Evolutionary conservation across 2,329 filamentous ascomycete genomes (phyloP).

Genomic region (Trichoderma guizhouense): DNA sequence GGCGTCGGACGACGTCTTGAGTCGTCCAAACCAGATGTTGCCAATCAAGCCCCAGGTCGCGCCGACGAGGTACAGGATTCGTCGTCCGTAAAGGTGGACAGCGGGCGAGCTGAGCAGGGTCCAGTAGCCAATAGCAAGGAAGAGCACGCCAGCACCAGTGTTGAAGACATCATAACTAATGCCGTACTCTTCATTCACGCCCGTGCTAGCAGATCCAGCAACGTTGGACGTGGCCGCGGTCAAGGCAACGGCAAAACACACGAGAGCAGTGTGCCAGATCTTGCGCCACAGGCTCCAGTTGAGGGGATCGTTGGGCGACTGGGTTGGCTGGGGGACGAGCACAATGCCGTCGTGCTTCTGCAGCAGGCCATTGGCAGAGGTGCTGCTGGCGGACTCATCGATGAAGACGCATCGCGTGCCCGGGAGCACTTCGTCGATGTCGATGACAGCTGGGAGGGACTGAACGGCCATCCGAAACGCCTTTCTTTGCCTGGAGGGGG

Average conservation of each 20-base stretch:
- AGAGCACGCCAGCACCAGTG: constrained; percentile 54
- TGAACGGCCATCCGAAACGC: constrained; percentile 17
- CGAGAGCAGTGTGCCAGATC: constrained; percentile 48
- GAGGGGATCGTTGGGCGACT: constrained; percentile 50
- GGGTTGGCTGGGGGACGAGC: constrained; percentile 51
- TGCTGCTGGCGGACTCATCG: constrained; percentile 27
- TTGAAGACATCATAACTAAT: constrained; percentile 53
- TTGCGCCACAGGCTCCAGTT: constrained; percentile 48
- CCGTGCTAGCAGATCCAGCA: constrained; percentile 49
- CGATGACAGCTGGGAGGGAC: constrained; percentile 1
- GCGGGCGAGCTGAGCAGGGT: constrained; percentile 51
- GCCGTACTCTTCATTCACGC: constrained; percentile 47
- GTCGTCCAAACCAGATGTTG: constrained; percentile 51
- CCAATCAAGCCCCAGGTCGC: constrained; percentile 48
- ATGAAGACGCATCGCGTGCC: constrained; percentile 31
- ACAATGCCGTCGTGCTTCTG: constrained; percentile 43
- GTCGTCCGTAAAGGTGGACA: constrained; percentile 52
- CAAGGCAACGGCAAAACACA: constrained; percentile 52
- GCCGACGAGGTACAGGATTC: constrained; percentile 53
- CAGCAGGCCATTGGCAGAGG: constrained; percentile 24
- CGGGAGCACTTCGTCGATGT: constrained; percentile 25
- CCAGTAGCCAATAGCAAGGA: constrained; percentile 54
- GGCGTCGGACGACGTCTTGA: constrained; percentile 42
- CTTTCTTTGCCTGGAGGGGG: not conserved
- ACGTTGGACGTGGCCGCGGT: constrained; percentile 56